These are phyloP conservation scores for Gamsiella multidivaricata DNA, from an alignment of 192 early-diverging fungal species.

Conservation along the genomic window DNA sequence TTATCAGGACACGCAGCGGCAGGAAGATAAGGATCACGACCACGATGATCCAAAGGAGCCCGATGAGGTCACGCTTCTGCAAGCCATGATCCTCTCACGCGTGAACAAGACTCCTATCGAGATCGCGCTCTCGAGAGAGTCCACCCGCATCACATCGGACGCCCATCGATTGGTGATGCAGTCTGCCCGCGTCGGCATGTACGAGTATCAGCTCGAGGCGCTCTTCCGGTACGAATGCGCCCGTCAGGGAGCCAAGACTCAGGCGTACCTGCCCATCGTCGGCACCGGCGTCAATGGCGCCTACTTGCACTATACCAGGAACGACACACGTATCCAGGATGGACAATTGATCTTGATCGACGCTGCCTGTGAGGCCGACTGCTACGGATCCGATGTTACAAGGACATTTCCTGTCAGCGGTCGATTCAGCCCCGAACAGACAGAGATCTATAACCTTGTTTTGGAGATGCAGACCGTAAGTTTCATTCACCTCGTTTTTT, in stretches of 20 bases:
- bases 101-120: slow-evolving; percentile 84
- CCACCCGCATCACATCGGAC: slow-evolving; percentile 77
- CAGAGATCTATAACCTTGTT: slow-evolving; percentile 84
- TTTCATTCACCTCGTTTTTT: neutral
- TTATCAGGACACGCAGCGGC: neutral
- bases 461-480: slow-evolving; percentile 79
- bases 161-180: slow-evolving; percentile 86
- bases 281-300: slow-evolving; percentile 82
- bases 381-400: slow-evolving; percentile 93
- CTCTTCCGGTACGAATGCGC: slow-evolving; percentile 81
- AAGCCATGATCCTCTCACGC: slow-evolving; percentile 80
- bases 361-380: slow-evolving; percentile 81
- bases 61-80: slow-evolving; percentile 56
- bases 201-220: slow-evolving; percentile 81
- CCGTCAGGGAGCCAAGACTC: slow-evolving; percentile 72
- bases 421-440: slow-evolving; percentile 74
- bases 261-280: slow-evolving; percentile 89
- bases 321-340: slow-evolving; percentile 67
- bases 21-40: neutral
- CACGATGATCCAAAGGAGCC: slow-evolving; percentile 32
- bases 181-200: slow-evolving; percentile 67
- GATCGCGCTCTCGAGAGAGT: slow-evolving; percentile 79
- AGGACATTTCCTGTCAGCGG: slow-evolving; percentile 86
- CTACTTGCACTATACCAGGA: slow-evolving; percentile 86
- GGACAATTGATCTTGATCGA: slow-evolving; percentile 81